phyloP scores from a whole-genome alignment of 768 basidiomycete species.

The Grammothele lineata region DNA sequence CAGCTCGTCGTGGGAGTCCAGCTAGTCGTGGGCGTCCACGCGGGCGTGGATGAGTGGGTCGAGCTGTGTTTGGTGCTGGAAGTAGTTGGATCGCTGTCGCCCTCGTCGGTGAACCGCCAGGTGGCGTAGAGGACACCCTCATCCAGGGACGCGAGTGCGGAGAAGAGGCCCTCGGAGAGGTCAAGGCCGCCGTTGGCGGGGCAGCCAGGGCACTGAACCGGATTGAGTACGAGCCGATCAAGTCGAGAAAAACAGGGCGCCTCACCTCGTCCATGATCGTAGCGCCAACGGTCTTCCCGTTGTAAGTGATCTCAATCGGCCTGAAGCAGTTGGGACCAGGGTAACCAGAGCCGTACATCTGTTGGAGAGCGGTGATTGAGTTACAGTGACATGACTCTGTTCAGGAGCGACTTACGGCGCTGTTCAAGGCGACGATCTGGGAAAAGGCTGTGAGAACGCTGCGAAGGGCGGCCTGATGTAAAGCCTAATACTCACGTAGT shows the following conservation, averaged over 20 bases:
- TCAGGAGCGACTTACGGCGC: conserved; percentile 27
- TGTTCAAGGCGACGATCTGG: conserved; percentile 35
- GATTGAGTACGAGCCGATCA: neutral
- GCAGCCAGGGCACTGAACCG: conserved; percentile 61
- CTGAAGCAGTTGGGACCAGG: conserved; percentile 64
- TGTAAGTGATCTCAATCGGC: conserved; percentile 54
- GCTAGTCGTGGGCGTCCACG: conserved; percentile 6
- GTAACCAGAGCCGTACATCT: conserved; percentile 56
- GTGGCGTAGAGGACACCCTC: conserved; percentile 55
- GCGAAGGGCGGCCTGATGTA: too few relatives aligned
- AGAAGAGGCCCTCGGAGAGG: conserved; percentile 62
- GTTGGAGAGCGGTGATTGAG: conserved; percentile 1
- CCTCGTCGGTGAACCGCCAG: conserved; percentile 53
- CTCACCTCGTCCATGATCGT: conserved; percentile 59
- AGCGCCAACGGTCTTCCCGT: conserved; percentile 56
- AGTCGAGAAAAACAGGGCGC: too few relatives aligned
- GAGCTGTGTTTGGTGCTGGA: conserved; percentile 5
- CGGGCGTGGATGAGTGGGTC: neutral
- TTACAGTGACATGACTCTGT: too few relatives aligned
- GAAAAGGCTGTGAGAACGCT: too few relatives aligned
- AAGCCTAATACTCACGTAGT: conserved; percentile 26
- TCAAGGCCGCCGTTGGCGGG: conserved; percentile 58
- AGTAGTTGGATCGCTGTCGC: conserved; percentile 17
- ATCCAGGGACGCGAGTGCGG: conserved; percentile 45
- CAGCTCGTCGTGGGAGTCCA: conserved; percentile 21